phyloP scores from a whole-genome alignment of 139 green algal genomes.

The Picochlorum sp. region DNA sequence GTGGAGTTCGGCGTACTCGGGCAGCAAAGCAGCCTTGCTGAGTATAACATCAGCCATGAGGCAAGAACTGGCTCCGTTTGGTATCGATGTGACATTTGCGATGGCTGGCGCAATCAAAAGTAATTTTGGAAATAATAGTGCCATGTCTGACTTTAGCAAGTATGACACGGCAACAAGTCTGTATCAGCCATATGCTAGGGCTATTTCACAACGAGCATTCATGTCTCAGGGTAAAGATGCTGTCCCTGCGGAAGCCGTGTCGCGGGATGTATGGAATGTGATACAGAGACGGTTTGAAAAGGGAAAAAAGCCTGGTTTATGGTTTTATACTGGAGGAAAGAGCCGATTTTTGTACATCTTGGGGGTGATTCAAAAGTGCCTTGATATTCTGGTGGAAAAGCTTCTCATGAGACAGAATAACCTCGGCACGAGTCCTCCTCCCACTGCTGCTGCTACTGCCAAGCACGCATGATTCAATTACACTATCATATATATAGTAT shows the following conservation, averaged over 20 bases:
- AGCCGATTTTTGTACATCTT: background rate
- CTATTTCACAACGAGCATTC: background rate
- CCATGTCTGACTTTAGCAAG: background rate
- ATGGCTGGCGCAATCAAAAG: conserved; percentile 32
- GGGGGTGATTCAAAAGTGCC: background rate
- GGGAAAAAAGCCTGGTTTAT: background rate
- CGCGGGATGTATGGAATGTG: background rate
- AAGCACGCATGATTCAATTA: too few species aligned
- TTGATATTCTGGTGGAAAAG: background rate
- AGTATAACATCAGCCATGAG: conserved; percentile 31
- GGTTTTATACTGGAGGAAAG: conserved; percentile 1
- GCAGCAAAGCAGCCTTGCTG: conserved; percentile 39
- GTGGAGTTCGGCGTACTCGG: conserved; percentile 32
- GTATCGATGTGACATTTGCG: conserved; percentile 25
- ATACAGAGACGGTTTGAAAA: background rate
- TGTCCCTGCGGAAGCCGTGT: background rate
- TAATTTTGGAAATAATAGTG: conserved; percentile 8
- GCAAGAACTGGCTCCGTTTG: conserved; percentile 39
- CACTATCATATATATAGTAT: background rate
- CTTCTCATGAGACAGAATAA: too few species aligned
- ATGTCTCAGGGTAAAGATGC: background rate
- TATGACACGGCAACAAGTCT: background rate
- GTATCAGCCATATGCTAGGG: background rate
- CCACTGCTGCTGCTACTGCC: too few species aligned
- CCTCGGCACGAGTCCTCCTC: too few species aligned